Base-by-base conservation (phyloP, 2,329 filamentous ascomycete genomes). In the Sordariomycetes sp. region DNA sequence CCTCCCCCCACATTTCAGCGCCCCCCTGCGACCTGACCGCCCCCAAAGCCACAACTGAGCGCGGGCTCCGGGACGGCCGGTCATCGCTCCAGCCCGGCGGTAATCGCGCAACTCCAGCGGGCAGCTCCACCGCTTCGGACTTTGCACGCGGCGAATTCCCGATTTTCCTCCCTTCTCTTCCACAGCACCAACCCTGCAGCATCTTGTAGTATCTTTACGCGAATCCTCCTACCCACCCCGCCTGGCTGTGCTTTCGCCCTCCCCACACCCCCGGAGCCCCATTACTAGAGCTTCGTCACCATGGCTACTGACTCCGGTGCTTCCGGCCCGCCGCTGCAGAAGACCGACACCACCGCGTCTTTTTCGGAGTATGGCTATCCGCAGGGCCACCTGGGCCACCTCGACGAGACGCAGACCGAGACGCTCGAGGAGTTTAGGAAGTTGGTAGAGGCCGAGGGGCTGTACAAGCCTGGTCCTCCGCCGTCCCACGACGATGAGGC, bases 381-480 rank as follows among this genome's bases (percentile, higher is more conserved):
- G 2, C 75, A 81, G 54, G 91, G 90, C n/a, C 91, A 96, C 69
- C 75, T 93, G 53, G 87, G 90, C 54, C 87, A 93, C 71, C 78
- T 97, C 60, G 89, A 76, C 28, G 74, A 79, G 22, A 76, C 81
- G 55, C 88, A 97, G 74, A 79, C 85, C 63, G 73, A 78, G 34
- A 83, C 86, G 20, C 77, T 97, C 55, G 70, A 73, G 25, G 78
- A 82, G 50, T 96, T 97, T 79, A 95, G 92, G 75, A 68, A 70
- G 12, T 69, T 87, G 43, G 79, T 89, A 37, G 74, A 80, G 62
- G 78, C 89, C 66, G 81, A 85, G 62, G 85, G 83, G 10, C 79
- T 84, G 63, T 89, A 84, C 71, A 79, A 73, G 58, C 79, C 78
- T 0, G 78, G 78, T 0, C 74, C 78, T 54, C 76, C 78, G 18